A percentile compares a stretch with the other conserved stretches of the same genome.
phyloP scores from a whole-genome alignment of 1,139 yeast species.

The Scheffersomyces quercinus region DNA sequence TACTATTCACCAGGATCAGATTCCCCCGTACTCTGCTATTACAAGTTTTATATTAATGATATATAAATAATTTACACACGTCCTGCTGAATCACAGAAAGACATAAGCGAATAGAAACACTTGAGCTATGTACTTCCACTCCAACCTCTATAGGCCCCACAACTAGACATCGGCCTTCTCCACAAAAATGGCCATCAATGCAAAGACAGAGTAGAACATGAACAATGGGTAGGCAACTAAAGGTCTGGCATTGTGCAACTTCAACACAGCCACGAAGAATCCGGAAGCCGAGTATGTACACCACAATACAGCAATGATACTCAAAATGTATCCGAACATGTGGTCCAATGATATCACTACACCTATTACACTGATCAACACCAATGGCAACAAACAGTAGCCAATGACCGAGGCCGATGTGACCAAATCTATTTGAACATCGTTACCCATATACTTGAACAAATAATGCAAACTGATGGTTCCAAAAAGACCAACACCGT shows the following conservation, averaged over 20 bases:
- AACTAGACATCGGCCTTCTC: slow-evolving; percentile 35
- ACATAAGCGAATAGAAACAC: not conserved
- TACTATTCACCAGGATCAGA: no score
- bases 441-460: slow-evolving; percentile 79
- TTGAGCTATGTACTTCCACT: no score
- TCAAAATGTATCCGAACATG: slow-evolving; percentile 67
- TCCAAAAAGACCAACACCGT: slow-evolving; percentile 94
- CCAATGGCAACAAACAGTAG: slow-evolving; percentile 89
- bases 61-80: slow-evolving; percentile 2
- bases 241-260: slow-evolving; percentile 81
- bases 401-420: slow-evolving; percentile 92
- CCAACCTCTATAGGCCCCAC: not conserved
- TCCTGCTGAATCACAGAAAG: slow-evolving; percentile 1
- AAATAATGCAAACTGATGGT: slow-evolving; percentile 80
- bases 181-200: slow-evolving; percentile 92
- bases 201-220: slow-evolving; percentile 91
- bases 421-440: slow-evolving; percentile 60
- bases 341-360: slow-evolving; percentile 73
- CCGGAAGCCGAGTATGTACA: slow-evolving; percentile 95
- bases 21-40: no score
- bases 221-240: slow-evolving; percentile 92
- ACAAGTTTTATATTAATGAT: no score
- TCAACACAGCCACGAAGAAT: slow-evolving; percentile 83
- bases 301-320: slow-evolving; percentile 81
- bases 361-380: slow-evolving; percentile 73